Percentiles rank a stretch among this genome's conserved stretches.
These are phyloP conservation scores for Rhododendron vialii DNA, from an alignment of 148 eudicot genomes.

Conservation along the genomic window DNA sequence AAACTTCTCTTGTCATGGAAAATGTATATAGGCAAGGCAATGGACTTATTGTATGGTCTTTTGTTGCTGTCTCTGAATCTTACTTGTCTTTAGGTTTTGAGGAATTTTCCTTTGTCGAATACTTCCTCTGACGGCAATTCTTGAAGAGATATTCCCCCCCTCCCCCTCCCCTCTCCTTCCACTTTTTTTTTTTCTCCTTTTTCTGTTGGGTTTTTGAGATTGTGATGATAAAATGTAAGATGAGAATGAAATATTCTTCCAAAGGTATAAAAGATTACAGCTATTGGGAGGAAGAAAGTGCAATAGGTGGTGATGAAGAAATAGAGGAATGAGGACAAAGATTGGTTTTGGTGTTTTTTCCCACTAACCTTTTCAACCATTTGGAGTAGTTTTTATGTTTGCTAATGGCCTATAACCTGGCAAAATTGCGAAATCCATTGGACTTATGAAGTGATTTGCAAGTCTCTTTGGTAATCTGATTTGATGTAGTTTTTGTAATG, in stretches of 20 bases:
- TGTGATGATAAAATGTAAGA: neutral
- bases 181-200: too few species aligned
- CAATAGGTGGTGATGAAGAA: neutral
- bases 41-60: too few species aligned
- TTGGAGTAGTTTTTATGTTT: too few species aligned
- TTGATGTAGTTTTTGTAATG: neutral
- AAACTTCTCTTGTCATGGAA: too few species aligned
- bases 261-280: neutral
- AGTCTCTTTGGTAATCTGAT: neutral
- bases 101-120: too few species aligned
- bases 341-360: neutral
- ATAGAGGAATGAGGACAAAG: neutral
- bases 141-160: too few species aligned
- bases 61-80: too few species aligned
- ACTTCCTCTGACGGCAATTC: too few species aligned
- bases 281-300: neutral
- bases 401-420: neutral
- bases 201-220: neutral
- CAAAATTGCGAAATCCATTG: neutral
- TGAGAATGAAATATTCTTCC: slow-evolving; percentile 18
- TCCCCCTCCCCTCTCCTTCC: too few species aligned
- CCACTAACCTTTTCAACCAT: too few species aligned
- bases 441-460: neutral
- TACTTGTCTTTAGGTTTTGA: too few species aligned
- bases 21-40: too few species aligned